Conservation (phyloP, 345 rosid genomes). For the Brassica juncea region DNA sequence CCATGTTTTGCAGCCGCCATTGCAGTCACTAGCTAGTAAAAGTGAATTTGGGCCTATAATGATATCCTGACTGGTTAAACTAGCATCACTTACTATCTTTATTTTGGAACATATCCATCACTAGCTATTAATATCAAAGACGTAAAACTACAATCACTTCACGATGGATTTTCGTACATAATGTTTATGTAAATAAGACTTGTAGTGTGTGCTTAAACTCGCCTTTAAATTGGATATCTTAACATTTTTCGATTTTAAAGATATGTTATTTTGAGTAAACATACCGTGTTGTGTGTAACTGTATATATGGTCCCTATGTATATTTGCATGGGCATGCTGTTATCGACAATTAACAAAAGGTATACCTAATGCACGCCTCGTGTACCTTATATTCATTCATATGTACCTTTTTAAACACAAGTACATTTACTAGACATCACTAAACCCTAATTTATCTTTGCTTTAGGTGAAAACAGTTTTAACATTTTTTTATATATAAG, state of each 20-base stretch:
- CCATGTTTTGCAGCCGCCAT: slow-evolving; percentile 13
- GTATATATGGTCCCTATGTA: slow-evolving; percentile 11
- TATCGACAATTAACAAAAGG: slow-evolving; percentile 37
- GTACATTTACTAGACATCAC: too few relatives aligned
- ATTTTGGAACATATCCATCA: not conserved
- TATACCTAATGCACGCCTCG: slow-evolving; percentile 32
- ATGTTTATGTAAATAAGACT: not conserved
- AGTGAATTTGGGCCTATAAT: not conserved
- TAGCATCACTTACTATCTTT: not conserved
- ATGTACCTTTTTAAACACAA: not conserved
- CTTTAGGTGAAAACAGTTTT: not conserved
- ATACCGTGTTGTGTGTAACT: not conserved
- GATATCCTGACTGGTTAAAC: not conserved
- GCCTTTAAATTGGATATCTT: not conserved
- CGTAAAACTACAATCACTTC: not conserved
- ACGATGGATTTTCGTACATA: not conserved
- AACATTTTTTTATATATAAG: not conserved
- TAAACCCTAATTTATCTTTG: not conserved
- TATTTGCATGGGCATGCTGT: slow-evolving; percentile 32
- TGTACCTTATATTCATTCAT: slow-evolving; percentile 19
- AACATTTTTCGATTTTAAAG: not conserved
- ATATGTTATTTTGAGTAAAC: not conserved
- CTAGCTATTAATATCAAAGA: not conserved
- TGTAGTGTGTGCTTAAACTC: not conserved
- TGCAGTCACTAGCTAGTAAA: not conserved